Conservation (phyloP, 768 basidiomycete genomes). For the Tricholoma hemisulphureum region DNA sequence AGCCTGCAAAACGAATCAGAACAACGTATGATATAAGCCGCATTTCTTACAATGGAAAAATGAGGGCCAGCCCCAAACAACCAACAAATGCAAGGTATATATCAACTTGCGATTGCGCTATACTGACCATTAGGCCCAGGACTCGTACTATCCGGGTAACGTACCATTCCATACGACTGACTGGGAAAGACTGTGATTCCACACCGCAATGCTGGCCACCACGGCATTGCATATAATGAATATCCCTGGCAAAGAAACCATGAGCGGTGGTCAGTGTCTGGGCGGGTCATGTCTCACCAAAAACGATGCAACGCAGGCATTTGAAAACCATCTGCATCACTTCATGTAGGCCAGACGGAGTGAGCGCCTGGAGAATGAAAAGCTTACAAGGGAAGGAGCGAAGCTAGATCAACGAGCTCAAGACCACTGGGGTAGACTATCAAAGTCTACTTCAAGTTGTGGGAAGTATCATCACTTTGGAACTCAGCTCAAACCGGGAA, state of each 20-base stretch:
- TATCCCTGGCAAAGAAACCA: conserved; percentile 37
- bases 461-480: neutral
- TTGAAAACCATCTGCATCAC: conserved; percentile 48
- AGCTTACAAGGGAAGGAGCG: conserved; percentile 27
- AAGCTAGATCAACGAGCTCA: conserved; percentile 2
- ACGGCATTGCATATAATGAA: conserved; percentile 67
- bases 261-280: neutral
- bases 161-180: conserved; percentile 36
- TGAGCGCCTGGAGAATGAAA: conserved; percentile 25
- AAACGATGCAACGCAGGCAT: conserved; percentile 55
- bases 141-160: conserved; percentile 17
- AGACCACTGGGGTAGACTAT: neutral
- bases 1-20: conserved; percentile 34
- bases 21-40: neutral
- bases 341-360: conserved; percentile 3
- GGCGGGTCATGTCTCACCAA: conserved; percentile 42
- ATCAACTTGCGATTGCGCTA: conserved; percentile 46
- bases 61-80: conserved; percentile 52
- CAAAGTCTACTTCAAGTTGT: neutral
- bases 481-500: neutral
- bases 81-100: conserved; percentile 60
- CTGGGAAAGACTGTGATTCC: conserved; percentile 59
- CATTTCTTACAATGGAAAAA: conserved; percentile 56
- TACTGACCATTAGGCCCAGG: conserved; percentile 6
- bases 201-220: conserved; percentile 62